Conservation (phyloP, 1,284 basidiomycete genomes). For the Clitocybe nebularis region DNA sequence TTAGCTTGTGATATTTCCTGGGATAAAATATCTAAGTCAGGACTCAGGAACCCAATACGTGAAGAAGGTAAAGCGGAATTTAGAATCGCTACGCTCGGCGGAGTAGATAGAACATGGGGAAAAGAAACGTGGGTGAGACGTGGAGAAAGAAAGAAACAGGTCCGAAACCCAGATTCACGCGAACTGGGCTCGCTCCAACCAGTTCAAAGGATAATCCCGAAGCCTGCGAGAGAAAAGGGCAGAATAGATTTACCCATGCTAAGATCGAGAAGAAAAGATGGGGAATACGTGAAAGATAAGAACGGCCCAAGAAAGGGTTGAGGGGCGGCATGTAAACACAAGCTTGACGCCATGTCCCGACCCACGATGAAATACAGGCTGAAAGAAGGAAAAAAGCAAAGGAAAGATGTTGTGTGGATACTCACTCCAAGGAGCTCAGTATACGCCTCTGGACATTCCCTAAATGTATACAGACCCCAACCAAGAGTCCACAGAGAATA, state of each 20-base stretch:
- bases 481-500: slow-evolving; percentile 54
- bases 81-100: slow-evolving; percentile 4
- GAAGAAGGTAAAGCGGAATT: slow-evolving; percentile 7
- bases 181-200: background rate
- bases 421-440: slow-evolving; percentile 59
- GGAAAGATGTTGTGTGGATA: slow-evolving; percentile 5
- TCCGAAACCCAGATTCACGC: background rate
- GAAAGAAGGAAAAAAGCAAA: background rate
- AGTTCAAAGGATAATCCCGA: background rate
- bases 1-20: slow-evolving; percentile 70
- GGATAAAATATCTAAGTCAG: slow-evolving; percentile 7
- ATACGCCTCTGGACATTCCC: slow-evolving; percentile 77
- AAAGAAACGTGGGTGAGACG: background rate
- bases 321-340: no score
- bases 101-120: background rate
- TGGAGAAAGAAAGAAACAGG: background rate
- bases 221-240: background rate
- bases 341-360: background rate
- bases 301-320: background rate
- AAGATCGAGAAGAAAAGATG: background rate
- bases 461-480: slow-evolving; percentile 66
- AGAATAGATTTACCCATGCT: background rate
- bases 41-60: slow-evolving; percentile 10
- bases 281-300: background rate
- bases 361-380: no score